Evolutionary conservation across 805 yeast genomes (phyloP).

Genomic region (Brettanomyces nanus): DNA sequence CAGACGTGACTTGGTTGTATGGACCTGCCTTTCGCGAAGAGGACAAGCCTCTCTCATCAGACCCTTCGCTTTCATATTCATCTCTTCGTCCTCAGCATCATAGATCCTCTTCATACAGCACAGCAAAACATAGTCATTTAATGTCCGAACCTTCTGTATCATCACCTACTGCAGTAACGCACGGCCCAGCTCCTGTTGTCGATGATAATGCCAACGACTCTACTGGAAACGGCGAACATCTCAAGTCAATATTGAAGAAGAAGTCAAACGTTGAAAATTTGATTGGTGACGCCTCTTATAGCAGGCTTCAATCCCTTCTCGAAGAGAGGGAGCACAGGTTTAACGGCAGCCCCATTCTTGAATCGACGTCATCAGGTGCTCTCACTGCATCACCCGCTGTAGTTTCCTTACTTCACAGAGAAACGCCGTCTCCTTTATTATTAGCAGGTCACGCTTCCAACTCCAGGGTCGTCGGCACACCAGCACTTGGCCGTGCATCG

Average conservation of each 20-base stretch:
- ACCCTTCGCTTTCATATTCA: neutral
- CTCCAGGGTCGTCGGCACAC: neutral
- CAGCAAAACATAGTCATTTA: neutral
- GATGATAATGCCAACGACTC: too few relatives aligned
- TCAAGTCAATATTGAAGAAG: conserved; percentile 85
- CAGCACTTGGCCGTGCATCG: neutral
- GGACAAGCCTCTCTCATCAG: neutral
- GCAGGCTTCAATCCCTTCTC: conserved; percentile 22
- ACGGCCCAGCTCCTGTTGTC: neutral
- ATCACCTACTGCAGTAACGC: neutral
- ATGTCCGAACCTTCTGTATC: neutral
- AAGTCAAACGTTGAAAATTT: conserved; percentile 78
- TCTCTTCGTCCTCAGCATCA: neutral
- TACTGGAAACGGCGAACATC: too few relatives aligned
- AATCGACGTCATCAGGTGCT: conserved; percentile 12
- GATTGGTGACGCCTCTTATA: conserved; percentile 46
- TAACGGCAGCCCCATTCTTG: conserved; percentile 27
- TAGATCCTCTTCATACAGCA: neutral
- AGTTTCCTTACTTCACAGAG: neutral
- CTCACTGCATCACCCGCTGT: neutral
- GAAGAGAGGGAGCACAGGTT: conserved; percentile 24
- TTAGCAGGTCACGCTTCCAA: neutral
- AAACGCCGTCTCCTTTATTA: neutral
- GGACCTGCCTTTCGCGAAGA: conserved; percentile 55
- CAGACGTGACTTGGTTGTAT: conserved; percentile 95